These are phyloP conservation scores for Tetramitus jugosus DNA, from an alignment of 208 protist genomes.

Conservation along the genomic window DNA sequence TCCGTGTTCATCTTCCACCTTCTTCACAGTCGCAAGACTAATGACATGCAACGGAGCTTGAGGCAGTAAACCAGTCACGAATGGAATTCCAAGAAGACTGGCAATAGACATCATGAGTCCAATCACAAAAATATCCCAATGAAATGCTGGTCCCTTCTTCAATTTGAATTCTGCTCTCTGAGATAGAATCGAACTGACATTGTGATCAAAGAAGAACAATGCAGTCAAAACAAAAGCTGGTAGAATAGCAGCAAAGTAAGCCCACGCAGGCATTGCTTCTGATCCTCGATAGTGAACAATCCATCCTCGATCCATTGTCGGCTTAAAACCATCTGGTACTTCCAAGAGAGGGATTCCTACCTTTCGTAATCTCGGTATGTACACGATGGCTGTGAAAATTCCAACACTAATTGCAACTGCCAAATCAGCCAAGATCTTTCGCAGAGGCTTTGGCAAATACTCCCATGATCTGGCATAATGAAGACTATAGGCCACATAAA, in stretches of 20 bases:
- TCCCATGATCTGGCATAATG: background rate
- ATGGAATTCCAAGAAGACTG: slow-evolving; percentile 40
- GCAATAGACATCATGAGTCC: slow-evolving; percentile 34
- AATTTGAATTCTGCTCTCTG: slow-evolving; percentile 37
- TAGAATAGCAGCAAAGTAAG: slow-evolving; percentile 27
- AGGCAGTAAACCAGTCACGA: slow-evolving; percentile 43
- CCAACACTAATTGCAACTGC: background rate
- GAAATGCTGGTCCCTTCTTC: slow-evolving; percentile 38
- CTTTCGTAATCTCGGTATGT: background rate
- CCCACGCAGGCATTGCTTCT: slow-evolving; percentile 16
- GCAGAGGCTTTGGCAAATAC: background rate
- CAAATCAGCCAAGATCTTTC: slow-evolving; percentile 23
- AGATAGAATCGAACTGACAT: slow-evolving; percentile 43
- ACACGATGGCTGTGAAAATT: background rate
- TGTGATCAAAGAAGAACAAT: slow-evolving; percentile 53
- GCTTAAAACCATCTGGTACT: background rate
- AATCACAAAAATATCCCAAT: slow-evolving; percentile 50
- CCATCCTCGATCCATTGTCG: background rate
- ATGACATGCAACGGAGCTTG: slow-evolving; percentile 43
- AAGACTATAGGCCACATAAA: background rate
- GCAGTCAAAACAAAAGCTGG: slow-evolving; percentile 40
- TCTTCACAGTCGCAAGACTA: background rate
- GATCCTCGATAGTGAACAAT: slow-evolving; percentile 4
- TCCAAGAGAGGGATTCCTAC: background rate
- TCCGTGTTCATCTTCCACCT: slow-evolving; percentile 9